phyloP scores from a whole-genome alignment of 805 yeast species.

The Yarrowia sp. region DNA sequence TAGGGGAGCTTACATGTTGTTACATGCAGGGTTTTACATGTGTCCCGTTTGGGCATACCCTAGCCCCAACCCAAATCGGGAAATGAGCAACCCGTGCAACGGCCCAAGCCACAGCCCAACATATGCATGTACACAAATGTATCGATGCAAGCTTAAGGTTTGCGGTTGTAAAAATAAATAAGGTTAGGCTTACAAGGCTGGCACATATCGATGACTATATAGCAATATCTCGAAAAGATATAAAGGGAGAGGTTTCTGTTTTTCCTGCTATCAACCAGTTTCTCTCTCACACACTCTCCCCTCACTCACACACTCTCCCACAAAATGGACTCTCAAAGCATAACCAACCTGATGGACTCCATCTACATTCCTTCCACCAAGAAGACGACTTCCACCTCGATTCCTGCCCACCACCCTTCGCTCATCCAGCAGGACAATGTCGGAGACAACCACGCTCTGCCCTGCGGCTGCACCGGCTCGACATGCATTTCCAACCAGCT shows the following conservation, averaged over 20 bases:
- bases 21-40: constrained; percentile 29
- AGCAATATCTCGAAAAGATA: constrained; percentile 3
- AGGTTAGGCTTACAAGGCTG: constrained; percentile 17
- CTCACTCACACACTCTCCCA: neutral
- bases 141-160: neutral
- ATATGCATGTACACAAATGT: constrained; percentile 10
- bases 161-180: constrained; percentile 21
- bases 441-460: constrained; percentile 15
- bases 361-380: constrained; percentile 38
- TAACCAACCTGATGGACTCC: constrained; percentile 36
- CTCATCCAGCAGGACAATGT: constrained; percentile 38
- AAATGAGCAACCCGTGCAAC: constrained; percentile 24
- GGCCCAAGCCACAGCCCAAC: constrained; percentile 30
- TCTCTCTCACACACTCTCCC: neutral
- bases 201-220: constrained; percentile 26
- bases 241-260: neutral
- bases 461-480: constrained; percentile 38
- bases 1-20: constrained; percentile 34
- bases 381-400: neutral
- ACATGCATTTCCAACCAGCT: constrained; percentile 34
- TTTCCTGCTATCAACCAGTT: neutral
- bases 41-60: neutral
- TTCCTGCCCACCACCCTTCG: constrained; percentile 40
- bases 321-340: constrained; percentile 38
- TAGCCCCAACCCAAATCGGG: constrained; percentile 18